A percentile compares a stretch with the other conserved stretches of the same genome.
These are phyloP conservation scores for Emmonsia crescens DNA, from an alignment of 2,329 filamentous ascomycete genomes.

Conservation along the genomic window DNA sequence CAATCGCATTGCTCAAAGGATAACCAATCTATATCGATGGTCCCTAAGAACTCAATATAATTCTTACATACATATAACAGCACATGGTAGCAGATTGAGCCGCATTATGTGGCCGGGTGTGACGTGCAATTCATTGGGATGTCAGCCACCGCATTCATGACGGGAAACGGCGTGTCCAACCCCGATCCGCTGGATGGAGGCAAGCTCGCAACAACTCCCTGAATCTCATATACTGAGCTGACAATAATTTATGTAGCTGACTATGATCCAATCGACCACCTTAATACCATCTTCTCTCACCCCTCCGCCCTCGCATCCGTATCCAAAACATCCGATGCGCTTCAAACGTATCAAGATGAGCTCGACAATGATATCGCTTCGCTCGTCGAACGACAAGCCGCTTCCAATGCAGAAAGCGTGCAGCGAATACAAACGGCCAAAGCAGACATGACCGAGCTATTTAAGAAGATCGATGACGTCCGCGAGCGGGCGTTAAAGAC, in stretches of 20 bases:
- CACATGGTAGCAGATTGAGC: not conserved
- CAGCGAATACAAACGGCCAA: constrained; percentile 87
- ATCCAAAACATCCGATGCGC: constrained; percentile 58
- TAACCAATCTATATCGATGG: not conserved
- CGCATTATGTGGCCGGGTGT: constrained; percentile 1
- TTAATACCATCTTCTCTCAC: constrained; percentile 88
- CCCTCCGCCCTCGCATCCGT: constrained; percentile 74
- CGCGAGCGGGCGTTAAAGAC: constrained; percentile 81
- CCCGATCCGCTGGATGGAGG: constrained; percentile 37
- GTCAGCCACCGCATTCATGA: constrained; percentile 26
- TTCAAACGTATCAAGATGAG: constrained; percentile 68
- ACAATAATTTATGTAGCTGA: constrained; percentile 44
- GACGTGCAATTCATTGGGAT: constrained; percentile 4
- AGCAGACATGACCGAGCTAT: constrained; percentile 76
- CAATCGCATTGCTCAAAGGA: not conserved
- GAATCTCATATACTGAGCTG: not conserved
- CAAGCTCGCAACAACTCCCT: constrained; percentile 16
- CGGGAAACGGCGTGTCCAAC: constrained; percentile 26
- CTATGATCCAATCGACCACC: constrained; percentile 85
- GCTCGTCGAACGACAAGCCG: constrained; percentile 65
- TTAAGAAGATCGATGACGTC: constrained; percentile 90
- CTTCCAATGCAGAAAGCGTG: constrained; percentile 76
- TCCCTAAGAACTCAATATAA: not conserved
- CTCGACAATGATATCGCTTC: constrained; percentile 66
- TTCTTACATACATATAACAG: not conserved